Percentiles rank a stretch among this genome's conserved stretches.
Conservation (phyloP, 2,329 filamentous ascomycete genomes). For the Exophiala aquamarina region DNA sequence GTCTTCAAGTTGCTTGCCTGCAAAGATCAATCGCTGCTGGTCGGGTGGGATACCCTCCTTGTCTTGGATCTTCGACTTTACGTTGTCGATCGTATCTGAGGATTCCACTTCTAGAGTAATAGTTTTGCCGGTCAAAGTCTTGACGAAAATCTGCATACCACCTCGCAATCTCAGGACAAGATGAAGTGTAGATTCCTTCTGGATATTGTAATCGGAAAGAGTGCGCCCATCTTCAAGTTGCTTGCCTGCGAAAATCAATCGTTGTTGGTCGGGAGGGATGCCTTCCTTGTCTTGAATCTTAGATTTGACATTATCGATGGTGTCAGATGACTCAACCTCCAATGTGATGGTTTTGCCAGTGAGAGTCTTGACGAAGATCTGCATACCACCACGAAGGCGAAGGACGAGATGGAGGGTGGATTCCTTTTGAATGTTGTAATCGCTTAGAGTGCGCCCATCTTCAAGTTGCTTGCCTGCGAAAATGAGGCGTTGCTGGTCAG, state of each 20-base stretch:
- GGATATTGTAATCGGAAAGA: slow-evolving; percentile 93
- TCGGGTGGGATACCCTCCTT: slow-evolving; percentile 76
- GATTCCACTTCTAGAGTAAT: slow-evolving; percentile 69
- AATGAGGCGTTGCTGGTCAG: slow-evolving; percentile 93
- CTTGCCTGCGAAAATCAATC: slow-evolving; percentile 90
- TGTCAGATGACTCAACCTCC: slow-evolving; percentile 85
- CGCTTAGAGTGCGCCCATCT: slow-evolving; percentile 83
- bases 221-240: slow-evolving; percentile 91
- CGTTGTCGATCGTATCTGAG: slow-evolving; percentile 69
- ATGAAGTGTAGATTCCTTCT: slow-evolving; percentile 83
- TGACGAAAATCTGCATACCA: slow-evolving; percentile 84
- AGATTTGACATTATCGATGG: slow-evolving; percentile 89
- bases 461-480: slow-evolving; percentile 97
- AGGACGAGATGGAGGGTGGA: slow-evolving; percentile 82
- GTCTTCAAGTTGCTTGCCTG: slow-evolving; percentile 64
- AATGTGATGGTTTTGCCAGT: slow-evolving; percentile 91
- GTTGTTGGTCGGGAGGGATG: slow-evolving; percentile 92
- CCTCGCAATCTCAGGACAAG: slow-evolving; percentile 78
- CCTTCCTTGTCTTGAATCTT: slow-evolving; percentile 84
- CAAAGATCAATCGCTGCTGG: slow-evolving; percentile 70
- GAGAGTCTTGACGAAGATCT: slow-evolving; percentile 59
- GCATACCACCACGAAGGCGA: slow-evolving; percentile 78
- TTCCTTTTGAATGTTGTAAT: slow-evolving; percentile 97
- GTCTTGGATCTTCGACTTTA: slow-evolving; percentile 73
- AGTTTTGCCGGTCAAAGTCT: slow-evolving; percentile 74